These are phyloP conservation scores for Scheffersomyces lignosus DNA, from an alignment of 805 yeast species.

Conservation along the genomic window DNA sequence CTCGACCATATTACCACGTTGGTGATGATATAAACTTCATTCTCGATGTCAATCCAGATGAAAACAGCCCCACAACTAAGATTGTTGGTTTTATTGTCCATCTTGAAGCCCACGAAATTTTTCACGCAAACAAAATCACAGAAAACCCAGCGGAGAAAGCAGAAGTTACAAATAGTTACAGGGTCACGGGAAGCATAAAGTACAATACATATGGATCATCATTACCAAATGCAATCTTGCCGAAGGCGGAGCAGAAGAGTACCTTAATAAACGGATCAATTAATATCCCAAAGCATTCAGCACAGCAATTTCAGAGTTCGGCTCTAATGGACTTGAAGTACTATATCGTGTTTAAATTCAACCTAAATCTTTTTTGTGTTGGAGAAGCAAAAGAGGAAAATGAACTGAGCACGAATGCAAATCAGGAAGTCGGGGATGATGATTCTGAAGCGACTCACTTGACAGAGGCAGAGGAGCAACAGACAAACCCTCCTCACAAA, in stretches of 20 bases:
- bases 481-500: too few species aligned
- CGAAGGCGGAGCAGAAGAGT: slow-evolving; percentile 3
- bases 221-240: slow-evolving; percentile 11
- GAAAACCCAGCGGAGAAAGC: slow-evolving; percentile 8
- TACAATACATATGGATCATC: slow-evolving; percentile 34
- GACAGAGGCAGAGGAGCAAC: too few species aligned
- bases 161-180: slow-evolving; percentile 26
- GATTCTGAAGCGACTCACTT: neutral
- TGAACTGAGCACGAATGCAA: too few species aligned
- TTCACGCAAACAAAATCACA: slow-evolving; percentile 18
- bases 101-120: slow-evolving; percentile 42
- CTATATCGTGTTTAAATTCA: slow-evolving; percentile 36
- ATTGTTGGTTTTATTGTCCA: slow-evolving; percentile 34
- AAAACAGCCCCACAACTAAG: slow-evolving; percentile 14
- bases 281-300: slow-evolving; percentile 29
- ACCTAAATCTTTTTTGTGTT: slow-evolving; percentile 15
- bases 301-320: slow-evolving; percentile 38
- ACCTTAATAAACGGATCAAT: slow-evolving; percentile 25
- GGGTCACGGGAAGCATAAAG: slow-evolving; percentile 35
- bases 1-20: slow-evolving; percentile 35
- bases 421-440: neutral
- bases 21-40: slow-evolving; percentile 40
- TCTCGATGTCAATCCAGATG: slow-evolving; percentile 25
- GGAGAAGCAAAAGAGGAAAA: slow-evolving; percentile 16
- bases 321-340: slow-evolving; percentile 37